These are phyloP conservation scores for Quercus wislizeni DNA, from an alignment of 306 rosid genomes.

Conservation along the genomic window DNA sequence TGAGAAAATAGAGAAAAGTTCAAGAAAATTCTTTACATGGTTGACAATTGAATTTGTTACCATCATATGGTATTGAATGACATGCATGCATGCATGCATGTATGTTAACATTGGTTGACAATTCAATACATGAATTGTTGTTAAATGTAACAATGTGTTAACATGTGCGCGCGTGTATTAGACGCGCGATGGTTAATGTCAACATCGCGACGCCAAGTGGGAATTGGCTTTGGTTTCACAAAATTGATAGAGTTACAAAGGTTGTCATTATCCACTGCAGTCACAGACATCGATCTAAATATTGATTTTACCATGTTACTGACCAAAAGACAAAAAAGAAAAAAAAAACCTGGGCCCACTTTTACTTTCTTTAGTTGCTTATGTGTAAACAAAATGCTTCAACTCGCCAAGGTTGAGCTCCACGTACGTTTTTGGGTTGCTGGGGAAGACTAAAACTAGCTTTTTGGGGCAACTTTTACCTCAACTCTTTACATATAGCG, in stretches of 20 bases:
- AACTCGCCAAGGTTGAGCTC: neutral
- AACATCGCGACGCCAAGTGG: slow-evolving; percentile 3
- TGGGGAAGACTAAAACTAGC: neutral
- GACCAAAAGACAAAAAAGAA: neutral
- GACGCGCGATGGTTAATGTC: neutral
- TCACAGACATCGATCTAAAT: slow-evolving; percentile 18
- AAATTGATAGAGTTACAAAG: slow-evolving; percentile 11
- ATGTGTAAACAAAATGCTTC: neutral
- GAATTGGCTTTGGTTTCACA: neutral
- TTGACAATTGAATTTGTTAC: neutral
- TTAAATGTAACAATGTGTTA: too few relatives aligned
- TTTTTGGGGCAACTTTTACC: accelerated
- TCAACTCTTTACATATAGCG: accelerated
- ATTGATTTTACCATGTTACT: neutral
- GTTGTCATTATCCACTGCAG: slow-evolving; percentile 18
- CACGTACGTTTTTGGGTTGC: slow-evolving; percentile 10
- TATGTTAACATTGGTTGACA: too few relatives aligned
- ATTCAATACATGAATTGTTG: too few relatives aligned
- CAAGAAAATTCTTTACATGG: neutral
- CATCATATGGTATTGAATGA: neutral
- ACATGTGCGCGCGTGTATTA: neutral
- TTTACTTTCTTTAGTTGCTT: neutral
- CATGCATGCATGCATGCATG: neutral
- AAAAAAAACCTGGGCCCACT: neutral
- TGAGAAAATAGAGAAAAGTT: neutral